phyloP scores from a whole-genome alignment of 2,329 filamentous ascomycete species.

The Chrysoporthe deuterocubensis region DNA sequence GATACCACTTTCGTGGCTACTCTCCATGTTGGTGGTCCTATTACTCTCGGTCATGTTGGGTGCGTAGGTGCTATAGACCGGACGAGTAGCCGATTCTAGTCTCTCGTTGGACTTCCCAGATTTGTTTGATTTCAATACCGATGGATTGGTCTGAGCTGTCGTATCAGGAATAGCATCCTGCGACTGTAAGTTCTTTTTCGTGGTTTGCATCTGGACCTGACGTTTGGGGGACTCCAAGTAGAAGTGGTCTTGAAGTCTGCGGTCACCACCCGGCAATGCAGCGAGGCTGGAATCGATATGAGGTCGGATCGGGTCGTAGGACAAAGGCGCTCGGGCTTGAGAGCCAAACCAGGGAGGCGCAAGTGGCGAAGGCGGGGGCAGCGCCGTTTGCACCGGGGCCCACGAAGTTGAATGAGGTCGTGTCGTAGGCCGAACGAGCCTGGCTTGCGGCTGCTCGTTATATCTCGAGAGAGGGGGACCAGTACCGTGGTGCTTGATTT shows the following conservation, averaged over 20 bases:
- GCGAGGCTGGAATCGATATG: no score
- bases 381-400: no score
- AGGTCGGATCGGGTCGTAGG: no score
- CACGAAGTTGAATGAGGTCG: no score
- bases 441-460: not conserved
- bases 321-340: no score
- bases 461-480: not conserved
- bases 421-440: not conserved
- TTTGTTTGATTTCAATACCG: no score
- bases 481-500: not conserved
- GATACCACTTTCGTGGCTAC: not conserved
- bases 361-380: no score
- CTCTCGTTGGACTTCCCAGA: not conserved
- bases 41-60: not conserved
- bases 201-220: not conserved
- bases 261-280: not conserved
- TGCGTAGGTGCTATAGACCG: not conserved
- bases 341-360: no score
- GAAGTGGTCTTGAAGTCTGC: not conserved
- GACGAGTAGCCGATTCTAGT: not conserved
- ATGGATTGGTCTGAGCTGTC: no score
- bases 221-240: not conserved
- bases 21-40: not conserved
- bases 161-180: not conserved
- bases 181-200: not conserved